Percentiles rank a stretch among this genome's conserved stretches.
phyloP scores from a whole-genome alignment of 139 green algal genomes.

The Chlamydomonas schloesseri region DNA sequence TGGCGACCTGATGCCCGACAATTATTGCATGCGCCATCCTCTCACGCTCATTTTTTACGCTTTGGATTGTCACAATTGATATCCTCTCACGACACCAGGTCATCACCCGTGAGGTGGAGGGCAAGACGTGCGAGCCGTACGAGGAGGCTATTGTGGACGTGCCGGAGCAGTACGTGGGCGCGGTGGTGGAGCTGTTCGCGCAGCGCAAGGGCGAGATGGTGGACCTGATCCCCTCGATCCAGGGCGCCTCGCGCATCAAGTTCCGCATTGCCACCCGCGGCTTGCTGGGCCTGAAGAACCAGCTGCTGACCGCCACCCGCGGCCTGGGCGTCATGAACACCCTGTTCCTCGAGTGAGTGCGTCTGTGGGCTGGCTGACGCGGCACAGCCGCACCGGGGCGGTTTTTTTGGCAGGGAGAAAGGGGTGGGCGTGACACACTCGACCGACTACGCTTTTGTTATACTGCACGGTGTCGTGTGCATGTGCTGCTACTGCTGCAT shows the following conservation, averaged over 20 bases:
- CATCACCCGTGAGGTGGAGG: slow-evolving; percentile 87
- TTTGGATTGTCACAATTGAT: no score
- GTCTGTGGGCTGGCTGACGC: no score
- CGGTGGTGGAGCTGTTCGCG: slow-evolving; percentile 93
- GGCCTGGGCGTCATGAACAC: slow-evolving; percentile 97
- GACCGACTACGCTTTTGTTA: no score
- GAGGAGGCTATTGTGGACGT: slow-evolving; percentile 93
- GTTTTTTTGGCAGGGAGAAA: no score
- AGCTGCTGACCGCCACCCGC: slow-evolving; percentile 96
- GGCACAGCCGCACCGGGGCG: no score
- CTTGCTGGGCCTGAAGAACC: slow-evolving; percentile 93
- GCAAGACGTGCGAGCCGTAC: slow-evolving; percentile 90
- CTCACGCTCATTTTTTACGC: no score
- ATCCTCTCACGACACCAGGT: slow-evolving; percentile 67
- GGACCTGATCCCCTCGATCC: slow-evolving; percentile 81
- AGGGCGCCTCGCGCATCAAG: slow-evolving; percentile 68
- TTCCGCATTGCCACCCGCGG: slow-evolving; percentile 93
- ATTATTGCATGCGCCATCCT: no score
- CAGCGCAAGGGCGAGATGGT: slow-evolving; percentile 94
- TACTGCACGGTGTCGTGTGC: no score
- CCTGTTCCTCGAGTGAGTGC: slow-evolving; percentile 77
- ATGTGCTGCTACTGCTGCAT: no score
- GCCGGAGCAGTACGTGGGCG: slow-evolving; percentile 63
- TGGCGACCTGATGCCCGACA: no score
- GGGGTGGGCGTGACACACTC: no score